Evolutionary conservation across 2,329 filamentous ascomycete species (phyloP), one percentile per base, ranked within the genome.

Genomic region (Pseudopyricularia javanii): DNA sequence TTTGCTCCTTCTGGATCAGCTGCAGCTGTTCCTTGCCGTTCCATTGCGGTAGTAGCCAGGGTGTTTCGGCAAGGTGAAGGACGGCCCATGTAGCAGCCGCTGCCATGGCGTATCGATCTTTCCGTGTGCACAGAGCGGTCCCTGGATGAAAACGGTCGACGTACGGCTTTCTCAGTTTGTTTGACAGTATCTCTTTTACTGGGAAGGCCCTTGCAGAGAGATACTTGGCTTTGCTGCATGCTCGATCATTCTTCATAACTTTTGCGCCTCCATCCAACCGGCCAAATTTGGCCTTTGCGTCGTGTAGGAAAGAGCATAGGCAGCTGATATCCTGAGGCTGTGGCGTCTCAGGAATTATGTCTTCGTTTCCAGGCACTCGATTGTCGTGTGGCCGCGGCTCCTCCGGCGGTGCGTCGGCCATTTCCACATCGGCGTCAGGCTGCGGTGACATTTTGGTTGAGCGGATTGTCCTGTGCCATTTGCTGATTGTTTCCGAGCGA

Each of bases 41-140:
- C 52, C 47, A 48, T 12, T 48, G 17, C 3, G 20, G 22, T 7
- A 34, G 30, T 15, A 43, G 47, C 52, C 47, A 53, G 7, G 52
- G 52, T 4, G 52, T 37, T 8, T 47, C 52, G 4, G 40, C 6
- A 5, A 53, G 35, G 22, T 49, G 20, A 7, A 53, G 47, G 7
- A 53, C 47, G 3, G 52, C 52, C 47, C 52, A 53, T 3, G 28
- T 40, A 2, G 52, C 52, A 1, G 52, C 47, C 5, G 52, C 52
- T 24, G 52, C 52, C 20, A 53, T 43, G 15, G 45, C 28, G 6
- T 49, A 53, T 24, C 52, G 17, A 20, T 53, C 52, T 40, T 53
- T 53, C 24, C 45, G 17, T 1, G 24, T 24, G 22, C 22, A 40
- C 35, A 12, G 12, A 20, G 22, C 7, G 3, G 35, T 7, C 12